Conservation (phyloP, 1,139 yeast species). For the Blastobotrys illinoisensis region DNA sequence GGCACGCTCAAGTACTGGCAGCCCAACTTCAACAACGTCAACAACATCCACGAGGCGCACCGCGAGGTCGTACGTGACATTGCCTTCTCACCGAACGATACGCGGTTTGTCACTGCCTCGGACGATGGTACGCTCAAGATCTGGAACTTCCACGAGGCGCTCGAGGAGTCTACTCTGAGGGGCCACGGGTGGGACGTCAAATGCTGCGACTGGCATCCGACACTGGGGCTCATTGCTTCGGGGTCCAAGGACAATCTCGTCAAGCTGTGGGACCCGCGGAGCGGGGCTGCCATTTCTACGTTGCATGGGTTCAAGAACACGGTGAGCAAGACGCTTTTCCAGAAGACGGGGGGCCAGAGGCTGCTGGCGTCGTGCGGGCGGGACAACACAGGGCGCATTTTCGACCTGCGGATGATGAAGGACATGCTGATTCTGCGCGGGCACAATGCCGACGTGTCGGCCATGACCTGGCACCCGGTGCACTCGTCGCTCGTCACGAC, state of each 20-base stretch:
- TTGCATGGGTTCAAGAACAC: slow-evolving; percentile 92
- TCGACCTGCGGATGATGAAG: slow-evolving; percentile 80
- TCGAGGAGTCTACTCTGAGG: slow-evolving; percentile 69
- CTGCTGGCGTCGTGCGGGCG: slow-evolving; percentile 81
- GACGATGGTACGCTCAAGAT: slow-evolving; percentile 87
- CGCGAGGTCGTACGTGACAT: slow-evolving; percentile 79
- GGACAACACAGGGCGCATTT: slow-evolving; percentile 81
- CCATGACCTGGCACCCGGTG: slow-evolving; percentile 89
- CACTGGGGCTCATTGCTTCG: slow-evolving; percentile 56
- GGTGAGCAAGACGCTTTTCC: slow-evolving; percentile 77
- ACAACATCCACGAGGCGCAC: slow-evolving; percentile 70
- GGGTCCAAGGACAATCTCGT: slow-evolving; percentile 91
- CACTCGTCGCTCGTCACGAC: slow-evolving; percentile 76
- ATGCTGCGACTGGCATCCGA: slow-evolving; percentile 95
- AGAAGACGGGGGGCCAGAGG: slow-evolving; percentile 56
- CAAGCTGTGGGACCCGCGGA: slow-evolving; percentile 94
- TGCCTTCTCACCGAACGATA: slow-evolving; percentile 84
- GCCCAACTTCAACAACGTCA: slow-evolving; percentile 93
- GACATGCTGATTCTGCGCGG: slow-evolving; percentile 69
- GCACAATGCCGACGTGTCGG: slow-evolving; percentile 78
- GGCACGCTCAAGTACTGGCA: slow-evolving; percentile 95
- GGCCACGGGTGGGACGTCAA: slow-evolving; percentile 99
- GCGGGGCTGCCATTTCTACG: slow-evolving; percentile 71
- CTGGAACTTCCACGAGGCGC: slow-evolving; percentile 90
- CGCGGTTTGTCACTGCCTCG: slow-evolving; percentile 84